These are phyloP conservation scores for Viola pubescens DNA, from an alignment of 441 rosid species.

Conservation along the genomic window DNA sequence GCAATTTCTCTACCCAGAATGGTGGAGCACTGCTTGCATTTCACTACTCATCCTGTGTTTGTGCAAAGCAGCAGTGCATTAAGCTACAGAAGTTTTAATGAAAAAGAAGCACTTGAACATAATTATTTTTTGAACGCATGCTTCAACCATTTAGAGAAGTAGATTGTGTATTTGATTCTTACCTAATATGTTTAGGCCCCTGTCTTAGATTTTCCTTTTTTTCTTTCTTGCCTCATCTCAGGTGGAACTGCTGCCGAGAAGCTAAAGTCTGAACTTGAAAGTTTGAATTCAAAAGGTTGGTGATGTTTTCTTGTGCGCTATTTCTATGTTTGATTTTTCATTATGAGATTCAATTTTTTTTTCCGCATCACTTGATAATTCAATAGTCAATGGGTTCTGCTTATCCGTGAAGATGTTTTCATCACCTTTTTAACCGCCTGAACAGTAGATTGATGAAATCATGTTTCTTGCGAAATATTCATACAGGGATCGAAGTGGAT, in stretches of 20 bases:
- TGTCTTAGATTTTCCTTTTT: background rate
- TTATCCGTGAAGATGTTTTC: no score
- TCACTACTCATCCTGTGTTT: no score
- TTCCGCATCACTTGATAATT: no score
- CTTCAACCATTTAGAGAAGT: background rate
- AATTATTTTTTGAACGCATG: background rate
- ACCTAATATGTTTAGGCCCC: background rate
- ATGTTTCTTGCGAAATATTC: background rate
- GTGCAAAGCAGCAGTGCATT: no score
- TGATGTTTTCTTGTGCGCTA: background rate
- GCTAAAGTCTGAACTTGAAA: constrained; percentile 62
- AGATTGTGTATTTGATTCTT: background rate
- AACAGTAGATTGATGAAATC: background rate
- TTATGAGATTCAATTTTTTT: background rate
- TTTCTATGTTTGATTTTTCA: background rate
- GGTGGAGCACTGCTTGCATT: no score
- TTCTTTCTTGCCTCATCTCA: constrained; percentile 16
- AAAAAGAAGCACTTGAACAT: no score
- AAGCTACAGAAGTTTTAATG: no score
- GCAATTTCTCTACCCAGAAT: no score
- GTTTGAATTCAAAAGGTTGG: constrained; percentile 67
- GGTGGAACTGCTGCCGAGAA: constrained; percentile 49
- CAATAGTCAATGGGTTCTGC: no score
- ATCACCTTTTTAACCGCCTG: no score
- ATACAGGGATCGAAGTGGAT: constrained; percentile 67